Evolutionary conservation across 2,329 filamentous ascomycete genomes (phyloP).

Genomic region (Aspergillus quadricinctus): DNA sequence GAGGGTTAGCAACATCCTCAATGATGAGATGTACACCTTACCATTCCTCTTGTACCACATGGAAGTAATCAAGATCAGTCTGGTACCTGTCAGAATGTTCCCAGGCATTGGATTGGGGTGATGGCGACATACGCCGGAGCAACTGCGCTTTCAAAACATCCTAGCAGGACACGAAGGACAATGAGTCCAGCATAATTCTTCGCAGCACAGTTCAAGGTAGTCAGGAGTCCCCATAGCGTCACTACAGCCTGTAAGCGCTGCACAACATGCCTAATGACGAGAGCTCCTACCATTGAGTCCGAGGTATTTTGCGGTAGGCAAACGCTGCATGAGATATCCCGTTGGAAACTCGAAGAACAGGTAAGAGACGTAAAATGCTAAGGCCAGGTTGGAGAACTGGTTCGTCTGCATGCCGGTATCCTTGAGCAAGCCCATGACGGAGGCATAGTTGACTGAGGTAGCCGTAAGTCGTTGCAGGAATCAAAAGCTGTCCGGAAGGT

Average conservation of each 20-base stretch:
- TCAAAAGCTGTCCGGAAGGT: conserved; percentile 36
- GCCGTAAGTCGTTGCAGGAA: conserved; percentile 49
- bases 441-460: conserved; percentile 46
- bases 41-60: conserved; percentile 51
- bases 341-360: conserved; percentile 56
- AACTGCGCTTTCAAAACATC: conserved; percentile 52
- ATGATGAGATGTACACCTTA: conserved; percentile 3
- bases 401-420: conserved; percentile 53
- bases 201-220: conserved; percentile 47
- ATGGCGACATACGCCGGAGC: conserved; percentile 40
- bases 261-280: conserved; percentile 21
- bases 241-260: conserved; percentile 14
- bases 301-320: conserved; percentile 53
- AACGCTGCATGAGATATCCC: conserved; percentile 51
- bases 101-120: background rate
- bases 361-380: conserved; percentile 57
- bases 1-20: background rate
- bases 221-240: conserved; percentile 45
- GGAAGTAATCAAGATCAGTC: conserved; percentile 51
- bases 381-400: conserved; percentile 57
- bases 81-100: conserved; percentile 3
- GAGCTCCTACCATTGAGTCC: conserved; percentile 36
- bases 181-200: conserved; percentile 50
- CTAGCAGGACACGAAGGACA: conserved; percentile 48
- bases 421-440: conserved; percentile 57